Evolutionary conservation across 768 basidiomycete genomes (phyloP).

Genomic region (Leccinum boreale): DNA sequence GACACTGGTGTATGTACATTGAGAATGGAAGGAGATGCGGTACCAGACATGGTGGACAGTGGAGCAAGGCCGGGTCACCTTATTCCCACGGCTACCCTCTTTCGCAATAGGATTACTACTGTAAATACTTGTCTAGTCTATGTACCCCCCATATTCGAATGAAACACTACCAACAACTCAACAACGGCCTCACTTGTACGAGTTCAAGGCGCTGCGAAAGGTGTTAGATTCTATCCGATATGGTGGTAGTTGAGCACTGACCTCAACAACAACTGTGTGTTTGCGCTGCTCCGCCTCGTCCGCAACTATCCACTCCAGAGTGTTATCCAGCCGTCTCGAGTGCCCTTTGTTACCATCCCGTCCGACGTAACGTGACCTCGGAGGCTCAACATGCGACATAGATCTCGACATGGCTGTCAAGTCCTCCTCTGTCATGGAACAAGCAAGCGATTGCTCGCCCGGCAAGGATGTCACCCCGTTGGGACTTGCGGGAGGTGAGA

Average conservation of each 20-base stretch:
- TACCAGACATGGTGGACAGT: constrained; percentile 24
- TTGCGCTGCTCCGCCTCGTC: constrained; percentile 43
- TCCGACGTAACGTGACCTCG: constrained; percentile 35
- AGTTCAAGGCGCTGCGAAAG: constrained; percentile 64
- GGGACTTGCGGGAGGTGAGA: constrained; percentile 60
- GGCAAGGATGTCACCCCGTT: constrained; percentile 48
- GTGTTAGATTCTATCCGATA: constrained; percentile 1
- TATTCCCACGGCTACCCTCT: not conserved
- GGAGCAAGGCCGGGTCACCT: not conserved
- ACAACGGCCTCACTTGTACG: constrained; percentile 63
- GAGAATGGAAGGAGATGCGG: constrained; percentile 44
- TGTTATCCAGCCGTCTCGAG: constrained; percentile 29
- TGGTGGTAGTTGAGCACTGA: constrained; percentile 28
- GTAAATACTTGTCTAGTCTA: constrained; percentile 7
- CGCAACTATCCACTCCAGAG: constrained; percentile 45
- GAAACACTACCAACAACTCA: constrained; percentile 60
- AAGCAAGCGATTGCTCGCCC: constrained; percentile 50
- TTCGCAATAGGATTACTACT: not conserved
- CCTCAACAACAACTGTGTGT: constrained; percentile 69
- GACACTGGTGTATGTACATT: constrained; percentile 74
- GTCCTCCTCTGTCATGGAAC: constrained; percentile 67
- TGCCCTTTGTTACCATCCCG: constrained; percentile 32
- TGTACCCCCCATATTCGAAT: not conserved
- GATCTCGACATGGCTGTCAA: constrained; percentile 74
- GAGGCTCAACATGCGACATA: constrained; percentile 63